phyloP scores from a whole-genome alignment of 805 yeast species.

The Saccharomycodes ludwigii region DNA sequence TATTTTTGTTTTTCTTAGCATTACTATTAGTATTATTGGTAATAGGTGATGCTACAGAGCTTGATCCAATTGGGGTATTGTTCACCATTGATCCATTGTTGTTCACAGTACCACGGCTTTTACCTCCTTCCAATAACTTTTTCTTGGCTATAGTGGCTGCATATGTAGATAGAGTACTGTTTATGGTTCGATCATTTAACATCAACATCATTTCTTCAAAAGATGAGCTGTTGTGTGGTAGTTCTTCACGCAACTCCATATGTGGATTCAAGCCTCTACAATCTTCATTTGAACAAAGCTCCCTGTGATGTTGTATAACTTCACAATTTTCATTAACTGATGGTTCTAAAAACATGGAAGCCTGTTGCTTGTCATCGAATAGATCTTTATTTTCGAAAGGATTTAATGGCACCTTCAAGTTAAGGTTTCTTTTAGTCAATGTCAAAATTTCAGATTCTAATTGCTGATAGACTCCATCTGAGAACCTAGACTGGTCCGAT shows the following conservation, averaged over 20 bases:
- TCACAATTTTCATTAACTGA: conserved; percentile 26
- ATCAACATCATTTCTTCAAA: conserved; percentile 87
- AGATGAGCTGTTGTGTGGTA: conserved; percentile 66
- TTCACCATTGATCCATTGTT: too few relatives aligned
- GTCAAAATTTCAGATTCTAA: conserved; percentile 84
- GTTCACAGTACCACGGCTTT: too few relatives aligned
- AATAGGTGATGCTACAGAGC: too few relatives aligned
- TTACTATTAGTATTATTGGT: conserved; percentile 29
- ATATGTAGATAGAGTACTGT: too few relatives aligned
- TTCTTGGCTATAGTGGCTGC: too few relatives aligned
- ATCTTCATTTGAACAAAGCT: conserved; percentile 25
- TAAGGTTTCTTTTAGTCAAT: conserved; percentile 64
- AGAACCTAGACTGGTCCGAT: conserved; percentile 69
- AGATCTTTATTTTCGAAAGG: conserved; percentile 41
- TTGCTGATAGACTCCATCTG: conserved; percentile 65
- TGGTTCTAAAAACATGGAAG: conserved; percentile 35
- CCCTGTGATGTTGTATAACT: conserved; percentile 27
- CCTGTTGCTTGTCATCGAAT: conserved; percentile 12
- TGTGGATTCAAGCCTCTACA: conserved; percentile 31
- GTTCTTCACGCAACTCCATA: conserved; percentile 51
- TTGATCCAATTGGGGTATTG: too few relatives aligned
- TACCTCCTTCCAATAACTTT: too few relatives aligned
- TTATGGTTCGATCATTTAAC: too few relatives aligned
- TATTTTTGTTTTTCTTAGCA: conserved; percentile 24
- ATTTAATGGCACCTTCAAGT: conserved; percentile 60